phyloP scores from a whole-genome alignment of 2,329 filamentous ascomycete genomes.

The Alternaria novae-zelandiae region DNA sequence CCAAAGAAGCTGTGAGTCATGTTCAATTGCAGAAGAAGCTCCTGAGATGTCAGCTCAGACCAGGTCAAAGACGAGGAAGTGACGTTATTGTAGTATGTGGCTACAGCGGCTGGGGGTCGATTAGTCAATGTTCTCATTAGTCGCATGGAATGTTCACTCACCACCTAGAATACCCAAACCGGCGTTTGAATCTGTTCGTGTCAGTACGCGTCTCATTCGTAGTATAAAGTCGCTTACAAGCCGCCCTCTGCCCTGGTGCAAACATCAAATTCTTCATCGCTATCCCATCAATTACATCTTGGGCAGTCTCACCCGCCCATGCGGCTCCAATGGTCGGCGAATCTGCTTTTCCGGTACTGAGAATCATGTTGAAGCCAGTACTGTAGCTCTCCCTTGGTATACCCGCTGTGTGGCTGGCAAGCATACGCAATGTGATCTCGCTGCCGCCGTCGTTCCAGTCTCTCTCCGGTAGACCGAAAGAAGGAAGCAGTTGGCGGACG shows the following conservation, averaged over 20 bases:
- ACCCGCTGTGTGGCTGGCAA: slow-evolving; percentile 41
- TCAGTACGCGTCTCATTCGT: not conserved
- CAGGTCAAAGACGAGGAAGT: slow-evolving; percentile 22
- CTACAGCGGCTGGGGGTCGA: slow-evolving; percentile 27
- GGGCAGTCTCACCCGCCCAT: slow-evolving; percentile 29
- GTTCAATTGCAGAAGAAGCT: slow-evolving; percentile 31
- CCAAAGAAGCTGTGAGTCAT: slow-evolving; percentile 39
- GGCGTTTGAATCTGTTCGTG: slow-evolving; percentile 32
- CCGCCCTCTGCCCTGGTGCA: slow-evolving; percentile 36
- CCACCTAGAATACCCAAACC: slow-evolving; percentile 36
- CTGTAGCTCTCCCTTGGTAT: slow-evolving; percentile 39
- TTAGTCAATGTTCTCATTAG: not conserved
- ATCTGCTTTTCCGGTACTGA: slow-evolving; percentile 31
- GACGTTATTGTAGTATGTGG: slow-evolving; percentile 31
- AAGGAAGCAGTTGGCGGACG: slow-evolving; percentile 27
- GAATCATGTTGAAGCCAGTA: slow-evolving; percentile 38
- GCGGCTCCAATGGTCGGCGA: slow-evolving; percentile 31
- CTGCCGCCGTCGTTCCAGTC: slow-evolving; percentile 43
- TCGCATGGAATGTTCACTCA: not conserved
- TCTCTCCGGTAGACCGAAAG: slow-evolving; percentile 26
- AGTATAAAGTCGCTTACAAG: slow-evolving; percentile 9
- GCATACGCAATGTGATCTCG: slow-evolving; percentile 40
- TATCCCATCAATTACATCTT: slow-evolving; percentile 26
- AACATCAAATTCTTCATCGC: slow-evolving; percentile 35
- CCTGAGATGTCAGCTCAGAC: slow-evolving; percentile 26